phyloP scores from a whole-genome alignment of 352 stramenopile genomes.

The Phytopythium aichiense region DNA sequence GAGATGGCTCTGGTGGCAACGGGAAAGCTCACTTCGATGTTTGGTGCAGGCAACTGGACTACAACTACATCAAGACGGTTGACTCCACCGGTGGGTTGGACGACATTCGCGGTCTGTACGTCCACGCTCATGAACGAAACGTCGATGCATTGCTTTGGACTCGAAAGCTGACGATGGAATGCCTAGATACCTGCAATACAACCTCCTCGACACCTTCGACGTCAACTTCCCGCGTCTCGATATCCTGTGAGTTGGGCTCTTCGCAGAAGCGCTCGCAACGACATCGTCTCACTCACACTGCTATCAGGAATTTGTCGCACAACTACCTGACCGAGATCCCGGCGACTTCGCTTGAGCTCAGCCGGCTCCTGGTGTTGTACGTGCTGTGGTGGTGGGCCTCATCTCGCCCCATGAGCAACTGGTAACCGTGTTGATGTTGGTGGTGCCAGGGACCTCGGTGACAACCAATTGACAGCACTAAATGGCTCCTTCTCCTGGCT shows the following conservation, averaged over 20 bases:
- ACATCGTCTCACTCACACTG: not conserved
- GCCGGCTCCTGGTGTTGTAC: not conserved
- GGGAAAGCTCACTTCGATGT: conserved; percentile 2
- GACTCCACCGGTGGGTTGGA: conserved; percentile 12
- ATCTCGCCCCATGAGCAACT: too few relatives aligned
- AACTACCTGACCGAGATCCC: not conserved
- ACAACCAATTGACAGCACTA: conserved; percentile 15
- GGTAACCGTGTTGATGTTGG: not conserved
- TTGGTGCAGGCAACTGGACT: conserved; percentile 5
- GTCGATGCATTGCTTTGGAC: too few relatives aligned
- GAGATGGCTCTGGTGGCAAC: too few relatives aligned
- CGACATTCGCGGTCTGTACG: conserved; percentile 14
- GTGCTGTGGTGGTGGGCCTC: not conserved
- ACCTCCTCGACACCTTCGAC: not conserved
- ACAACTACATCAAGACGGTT: conserved; percentile 17
- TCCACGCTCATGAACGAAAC: not conserved
- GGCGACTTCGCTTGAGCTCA: not conserved
- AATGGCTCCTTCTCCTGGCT: conserved; percentile 15
- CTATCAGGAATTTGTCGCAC: not conserved
- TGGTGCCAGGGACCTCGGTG: conserved; percentile 10
- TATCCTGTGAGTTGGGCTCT: not conserved
- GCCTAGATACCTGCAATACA: not conserved
- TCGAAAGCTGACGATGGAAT: too few relatives aligned
- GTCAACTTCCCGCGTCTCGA: conserved; percentile 2
- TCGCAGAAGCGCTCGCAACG: too few relatives aligned